Evolutionary conservation across 2,329 filamentous ascomycete species (phyloP).

Genomic region (Tolypocladium ovalisporum): DNA sequence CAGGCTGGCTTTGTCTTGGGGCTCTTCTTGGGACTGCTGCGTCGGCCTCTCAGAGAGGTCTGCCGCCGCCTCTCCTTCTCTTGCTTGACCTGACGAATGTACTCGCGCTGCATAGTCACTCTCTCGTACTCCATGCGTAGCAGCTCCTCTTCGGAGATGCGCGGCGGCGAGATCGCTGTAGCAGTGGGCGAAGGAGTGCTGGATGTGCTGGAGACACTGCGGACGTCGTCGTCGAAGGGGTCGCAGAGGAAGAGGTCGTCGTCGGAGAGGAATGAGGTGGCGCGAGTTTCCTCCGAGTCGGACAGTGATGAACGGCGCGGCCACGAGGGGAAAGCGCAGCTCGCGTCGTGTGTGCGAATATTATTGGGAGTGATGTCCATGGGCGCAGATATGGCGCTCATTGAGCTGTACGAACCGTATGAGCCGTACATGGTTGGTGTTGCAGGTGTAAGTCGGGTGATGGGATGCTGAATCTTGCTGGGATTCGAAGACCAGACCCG

Average conservation of each 20-base stretch:
- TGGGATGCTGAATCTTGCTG: constrained; percentile 8
- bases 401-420: constrained; percentile 39
- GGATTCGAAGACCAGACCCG: not conserved
- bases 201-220: constrained; percentile 35
- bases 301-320: constrained; percentile 42
- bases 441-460: constrained; percentile 6
- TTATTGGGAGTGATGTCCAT: constrained; percentile 34
- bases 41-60: constrained; percentile 17
- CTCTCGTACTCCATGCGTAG: constrained; percentile 40
- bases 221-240: constrained; percentile 37
- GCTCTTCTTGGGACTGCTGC: constrained; percentile 37
- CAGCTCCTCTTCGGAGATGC: constrained; percentile 34
- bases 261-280: constrained; percentile 49
- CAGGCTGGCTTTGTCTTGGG: constrained; percentile 34
- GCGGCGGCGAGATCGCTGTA: constrained; percentile 20
- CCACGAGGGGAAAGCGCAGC: constrained; percentile 49
- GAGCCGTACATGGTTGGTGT: constrained; percentile 35
- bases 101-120: constrained; percentile 39
- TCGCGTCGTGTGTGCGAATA: constrained; percentile 28
- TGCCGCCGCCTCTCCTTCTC: constrained; percentile 46
- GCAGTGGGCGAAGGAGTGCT: constrained; percentile 22
- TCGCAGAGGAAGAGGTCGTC: constrained; percentile 49
- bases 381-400: constrained; percentile 30
- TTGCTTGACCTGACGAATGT: constrained; percentile 34
- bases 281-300: constrained; percentile 31